These are phyloP conservation scores for Clitoria ternatea DNA, from an alignment of 306 rosid genomes.

Conservation along the genomic window DNA sequence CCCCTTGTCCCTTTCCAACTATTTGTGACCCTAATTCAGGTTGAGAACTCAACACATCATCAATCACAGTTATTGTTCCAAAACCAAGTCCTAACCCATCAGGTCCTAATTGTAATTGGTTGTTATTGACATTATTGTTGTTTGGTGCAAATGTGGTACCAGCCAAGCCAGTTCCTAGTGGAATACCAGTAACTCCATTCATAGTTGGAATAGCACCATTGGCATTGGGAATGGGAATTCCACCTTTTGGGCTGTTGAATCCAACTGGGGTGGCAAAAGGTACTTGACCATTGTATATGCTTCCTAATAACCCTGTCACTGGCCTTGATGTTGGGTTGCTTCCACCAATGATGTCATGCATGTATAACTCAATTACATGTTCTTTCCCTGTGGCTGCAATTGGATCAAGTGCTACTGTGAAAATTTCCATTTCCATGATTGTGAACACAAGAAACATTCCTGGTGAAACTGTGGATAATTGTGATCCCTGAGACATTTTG, in stretches of 20 bases:
- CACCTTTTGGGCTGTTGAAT: slow-evolving; percentile 49
- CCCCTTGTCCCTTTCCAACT: slow-evolving; percentile 63
- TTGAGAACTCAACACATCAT: slow-evolving; percentile 56
- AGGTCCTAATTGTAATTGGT: slow-evolving; percentile 42
- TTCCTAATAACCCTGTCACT: slow-evolving; percentile 68
- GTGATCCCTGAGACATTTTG: slow-evolving; percentile 35
- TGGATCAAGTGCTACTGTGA: slow-evolving; percentile 46
- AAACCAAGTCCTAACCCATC: slow-evolving; percentile 78
- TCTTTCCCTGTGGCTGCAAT: slow-evolving; percentile 49
- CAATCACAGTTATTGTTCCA: slow-evolving; percentile 75
- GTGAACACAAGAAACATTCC: slow-evolving; percentile 26
- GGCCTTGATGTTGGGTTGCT: slow-evolving; percentile 74
- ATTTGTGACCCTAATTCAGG: slow-evolving; percentile 70
- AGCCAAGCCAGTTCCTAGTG: slow-evolving; percentile 72
- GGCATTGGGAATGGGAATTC: slow-evolving; percentile 72
- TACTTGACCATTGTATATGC: slow-evolving; percentile 73
- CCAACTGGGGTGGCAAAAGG: slow-evolving; percentile 75
- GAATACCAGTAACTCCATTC: slow-evolving; percentile 70
- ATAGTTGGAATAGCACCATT: slow-evolving; percentile 75
- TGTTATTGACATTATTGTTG: slow-evolving; percentile 19
- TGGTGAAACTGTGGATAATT: slow-evolving; percentile 19
- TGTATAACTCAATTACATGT: slow-evolving; percentile 59
- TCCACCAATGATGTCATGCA: slow-evolving; percentile 87
- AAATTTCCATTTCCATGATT: slow-evolving; percentile 17
- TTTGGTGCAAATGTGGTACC: slow-evolving; percentile 65